Conservation (phyloP, 192 early-diverging fungal genomes). For the Coemansia sp. region DNA sequence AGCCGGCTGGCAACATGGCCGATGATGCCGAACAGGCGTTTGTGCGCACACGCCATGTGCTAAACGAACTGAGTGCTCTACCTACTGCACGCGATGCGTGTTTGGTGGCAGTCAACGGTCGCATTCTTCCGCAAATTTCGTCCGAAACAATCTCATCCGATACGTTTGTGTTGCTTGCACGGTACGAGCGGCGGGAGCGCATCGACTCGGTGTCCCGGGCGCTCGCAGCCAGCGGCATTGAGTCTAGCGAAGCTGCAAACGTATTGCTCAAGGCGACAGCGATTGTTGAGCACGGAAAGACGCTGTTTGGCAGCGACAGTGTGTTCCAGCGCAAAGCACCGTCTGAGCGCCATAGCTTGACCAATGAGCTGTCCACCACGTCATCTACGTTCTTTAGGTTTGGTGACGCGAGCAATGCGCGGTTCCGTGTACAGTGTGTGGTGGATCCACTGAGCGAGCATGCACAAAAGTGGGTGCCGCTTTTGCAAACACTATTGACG, state of each 20-base stretch:
- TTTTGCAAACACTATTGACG: constrained; percentile 67
- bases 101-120: constrained; percentile 63
- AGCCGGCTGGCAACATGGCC: constrained; percentile 11
- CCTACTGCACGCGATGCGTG: constrained; percentile 17
- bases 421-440: constrained; percentile 54
- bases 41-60: constrained; percentile 11
- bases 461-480: constrained; percentile 75
- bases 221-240: constrained; percentile 1
- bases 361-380: not conserved
- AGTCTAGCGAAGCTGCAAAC: not conserved
- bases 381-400: constrained; percentile 11
- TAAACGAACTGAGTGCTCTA: constrained; percentile 13
- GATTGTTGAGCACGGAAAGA: constrained; percentile 25
- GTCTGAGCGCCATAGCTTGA: not conserved
- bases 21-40: constrained; percentile 24
- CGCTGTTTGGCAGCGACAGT: constrained; percentile 12
- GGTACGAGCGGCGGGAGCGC: constrained; percentile 60
- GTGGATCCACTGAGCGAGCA: constrained; percentile 78
- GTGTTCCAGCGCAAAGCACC: constrained; percentile 20
- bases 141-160: constrained; percentile 48
- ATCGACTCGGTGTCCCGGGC: constrained; percentile 31
- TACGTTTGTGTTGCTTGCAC: constrained; percentile 62
- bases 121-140: constrained; percentile 56
- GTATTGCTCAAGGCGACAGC: constrained; percentile 23
- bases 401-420: constrained; percentile 16